Base-by-base conservation (phyloP, 768 basidiomycete genomes). In the Collybia sp. region DNA sequence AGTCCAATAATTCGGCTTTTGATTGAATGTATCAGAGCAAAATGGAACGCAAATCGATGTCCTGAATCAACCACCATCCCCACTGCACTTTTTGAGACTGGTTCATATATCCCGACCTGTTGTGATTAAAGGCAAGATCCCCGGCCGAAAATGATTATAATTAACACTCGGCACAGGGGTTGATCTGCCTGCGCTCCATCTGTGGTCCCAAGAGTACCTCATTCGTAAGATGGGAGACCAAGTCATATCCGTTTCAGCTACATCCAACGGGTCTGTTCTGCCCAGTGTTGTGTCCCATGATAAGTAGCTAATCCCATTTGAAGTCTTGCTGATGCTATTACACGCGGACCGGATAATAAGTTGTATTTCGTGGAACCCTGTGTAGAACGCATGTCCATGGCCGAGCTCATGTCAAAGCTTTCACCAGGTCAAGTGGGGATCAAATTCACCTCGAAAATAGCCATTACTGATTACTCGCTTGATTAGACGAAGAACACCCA, bases 311-410 rank as follows among this genome's bases (percentile, higher is more conserved):
- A 47, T 47, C 40, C 52, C 52, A 43, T 20, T 39, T 43, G 37
- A 54, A 89, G 89, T 16, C 78, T 78, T 47, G 91, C 90, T 49
- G 91, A 94, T 62, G 83, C 89, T 13, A 72, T 93, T 33, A 73
- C 75, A 30, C 56, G 55, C 30, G 76, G 70, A 6, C 63, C 72
- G 3, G 79, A 83, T 52, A 77, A 74, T 37, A 70, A 58, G 37
- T 60, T 72, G 10, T 91, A 85, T 58, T 94, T 95, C 58, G 76
- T 74, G 2, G 92, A 94, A 56, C 93, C 93, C 2, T 65, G 71
- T 30, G 64, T 79, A 2, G 77, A 88, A 47, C 68, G 73, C 51
- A 85, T 92, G 85, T 72, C 79, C 0, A 82, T 92, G 69, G 15
- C 47, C 0, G 61, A 70, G 2, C 70, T 93, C 43, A 57, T 92